phyloP scores from a whole-genome alignment of 2,329 filamentous ascomycete species.

The Cercospora canescens region DNA sequence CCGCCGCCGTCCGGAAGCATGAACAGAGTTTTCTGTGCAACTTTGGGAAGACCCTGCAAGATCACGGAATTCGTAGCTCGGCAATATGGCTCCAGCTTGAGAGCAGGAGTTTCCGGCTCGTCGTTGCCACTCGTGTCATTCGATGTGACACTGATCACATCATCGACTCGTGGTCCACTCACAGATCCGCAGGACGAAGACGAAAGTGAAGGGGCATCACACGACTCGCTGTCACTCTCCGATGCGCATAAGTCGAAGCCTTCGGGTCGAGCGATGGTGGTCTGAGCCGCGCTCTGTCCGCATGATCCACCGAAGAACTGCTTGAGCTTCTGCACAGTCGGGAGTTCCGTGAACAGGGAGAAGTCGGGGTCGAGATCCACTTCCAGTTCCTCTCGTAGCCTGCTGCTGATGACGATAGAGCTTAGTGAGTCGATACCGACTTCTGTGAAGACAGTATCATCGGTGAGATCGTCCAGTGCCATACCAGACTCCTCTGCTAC shows the following conservation, averaged over 20 bases:
- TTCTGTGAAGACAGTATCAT: slow-evolving; percentile 29
- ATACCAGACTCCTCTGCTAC: slow-evolving; percentile 34
- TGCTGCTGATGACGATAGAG: slow-evolving; percentile 26
- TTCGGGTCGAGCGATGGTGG: not conserved
- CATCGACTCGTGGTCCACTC: not conserved
- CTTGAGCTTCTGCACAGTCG: slow-evolving; percentile 4
- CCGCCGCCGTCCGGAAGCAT: slow-evolving; percentile 51
- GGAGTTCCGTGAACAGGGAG: slow-evolving; percentile 6
- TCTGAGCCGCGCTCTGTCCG: not conserved
- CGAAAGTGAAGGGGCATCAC: not conserved
- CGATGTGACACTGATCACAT: not conserved
- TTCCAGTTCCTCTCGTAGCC: slow-evolving; percentile 31
- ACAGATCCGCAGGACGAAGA: not conserved
- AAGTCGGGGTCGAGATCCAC: slow-evolving; percentile 13
- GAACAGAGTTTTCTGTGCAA: slow-evolving; percentile 19
- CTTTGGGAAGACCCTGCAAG: slow-evolving; percentile 22
- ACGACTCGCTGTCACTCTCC: not conserved
- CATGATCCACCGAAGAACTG: not conserved
- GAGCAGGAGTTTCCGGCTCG: not conserved
- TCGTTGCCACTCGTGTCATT: not conserved
- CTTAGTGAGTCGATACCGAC: slow-evolving; percentile 35
- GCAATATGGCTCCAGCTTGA: not conserved
- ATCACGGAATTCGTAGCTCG: slow-evolving; percentile 12
- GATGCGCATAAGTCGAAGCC: not conserved
- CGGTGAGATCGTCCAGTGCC: slow-evolving; percentile 28